Evolutionary conservation across 2,329 filamentous ascomycete genomes (phyloP).

Genomic region (Hypoxylon sp.): DNA sequence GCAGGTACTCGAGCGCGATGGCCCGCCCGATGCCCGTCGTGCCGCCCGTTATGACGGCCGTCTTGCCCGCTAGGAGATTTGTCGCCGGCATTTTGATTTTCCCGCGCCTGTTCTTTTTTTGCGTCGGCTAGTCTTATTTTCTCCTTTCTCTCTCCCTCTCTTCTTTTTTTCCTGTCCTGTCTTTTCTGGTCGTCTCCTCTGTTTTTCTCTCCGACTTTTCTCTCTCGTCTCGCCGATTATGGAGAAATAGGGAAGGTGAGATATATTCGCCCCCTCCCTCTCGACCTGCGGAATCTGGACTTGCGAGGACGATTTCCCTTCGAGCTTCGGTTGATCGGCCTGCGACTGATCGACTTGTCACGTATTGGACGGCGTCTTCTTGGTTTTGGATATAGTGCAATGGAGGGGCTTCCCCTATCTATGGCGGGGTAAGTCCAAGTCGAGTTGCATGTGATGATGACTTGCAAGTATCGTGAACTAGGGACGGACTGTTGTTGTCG

Average conservation of each 20-base stretch:
- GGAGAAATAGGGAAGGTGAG: background rate
- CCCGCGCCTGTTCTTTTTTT: no score
- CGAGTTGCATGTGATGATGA: constrained; percentile 17
- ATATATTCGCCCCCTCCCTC: background rate
- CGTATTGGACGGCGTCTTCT: no score
- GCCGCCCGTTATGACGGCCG: constrained; percentile 85
- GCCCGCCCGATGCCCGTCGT: constrained; percentile 87
- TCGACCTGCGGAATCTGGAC: no score
- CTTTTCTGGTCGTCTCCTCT: no score
- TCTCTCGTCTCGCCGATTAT: background rate
- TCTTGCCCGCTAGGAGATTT: constrained; percentile 74
- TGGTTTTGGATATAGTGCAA: background rate
- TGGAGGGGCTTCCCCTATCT: background rate
- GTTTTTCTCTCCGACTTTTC: background rate
- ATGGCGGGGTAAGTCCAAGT: constrained; percentile 19
- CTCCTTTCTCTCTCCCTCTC: constrained; percentile 33
- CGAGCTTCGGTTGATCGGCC: background rate
- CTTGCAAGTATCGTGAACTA: background rate
- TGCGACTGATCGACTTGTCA: no score
- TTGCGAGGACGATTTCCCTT: background rate
- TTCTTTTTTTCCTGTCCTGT: background rate
- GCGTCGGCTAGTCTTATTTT: no score
- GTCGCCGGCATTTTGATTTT: constrained; percentile 51
- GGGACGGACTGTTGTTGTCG: background rate
- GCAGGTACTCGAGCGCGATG: constrained; percentile 80